These are phyloP conservation scores for Phellopilus nigrolimitatus DNA, from an alignment of 1,284 basidiomycete species.

Conservation along the genomic window DNA sequence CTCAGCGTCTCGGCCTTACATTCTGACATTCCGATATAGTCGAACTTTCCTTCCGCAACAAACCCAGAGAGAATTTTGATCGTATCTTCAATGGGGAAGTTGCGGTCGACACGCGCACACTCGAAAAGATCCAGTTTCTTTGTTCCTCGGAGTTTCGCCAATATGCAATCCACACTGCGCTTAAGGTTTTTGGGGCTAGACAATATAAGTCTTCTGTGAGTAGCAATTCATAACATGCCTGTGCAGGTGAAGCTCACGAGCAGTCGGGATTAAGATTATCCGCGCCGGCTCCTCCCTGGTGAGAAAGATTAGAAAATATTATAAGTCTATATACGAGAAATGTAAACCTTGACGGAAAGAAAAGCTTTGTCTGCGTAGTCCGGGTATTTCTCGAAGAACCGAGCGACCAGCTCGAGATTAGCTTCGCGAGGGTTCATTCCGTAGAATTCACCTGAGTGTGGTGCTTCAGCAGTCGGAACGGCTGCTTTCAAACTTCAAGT, in stretches of 20 bases:
- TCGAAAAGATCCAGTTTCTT: constrained; percentile 45
- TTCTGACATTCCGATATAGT: constrained; percentile 44
- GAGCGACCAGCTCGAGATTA: constrained; percentile 39
- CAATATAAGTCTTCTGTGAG: not conserved
- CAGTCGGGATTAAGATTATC: constrained; percentile 24
- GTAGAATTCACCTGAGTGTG: constrained; percentile 38
- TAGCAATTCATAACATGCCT: not conserved
- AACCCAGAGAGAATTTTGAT: constrained; percentile 28
- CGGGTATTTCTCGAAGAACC: constrained; percentile 48
- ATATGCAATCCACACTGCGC: constrained; percentile 35
- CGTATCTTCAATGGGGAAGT: constrained; percentile 33
- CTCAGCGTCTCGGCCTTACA: constrained; percentile 42
- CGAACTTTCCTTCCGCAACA: constrained; percentile 38
- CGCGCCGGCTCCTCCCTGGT: constrained; percentile 36
- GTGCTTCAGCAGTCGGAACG: not conserved
- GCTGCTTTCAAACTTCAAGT: not conserved
- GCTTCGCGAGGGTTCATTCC: constrained; percentile 31
- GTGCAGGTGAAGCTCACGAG: constrained; percentile 26
- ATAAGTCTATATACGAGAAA: not conserved
- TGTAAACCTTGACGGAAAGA: constrained; percentile 38
- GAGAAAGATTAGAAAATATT: constrained; percentile 19
- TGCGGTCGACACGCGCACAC: constrained; percentile 32
- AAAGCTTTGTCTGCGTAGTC: constrained; percentile 47
- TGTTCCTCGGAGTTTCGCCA: constrained; percentile 35
- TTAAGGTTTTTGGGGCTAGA: constrained; percentile 37